Percentiles rank a stretch among this genome's conserved stretches.
Evolutionary conservation across 2,329 filamentous ascomycete genomes (phyloP).

Genomic region (Whalleya microplaca): DNA sequence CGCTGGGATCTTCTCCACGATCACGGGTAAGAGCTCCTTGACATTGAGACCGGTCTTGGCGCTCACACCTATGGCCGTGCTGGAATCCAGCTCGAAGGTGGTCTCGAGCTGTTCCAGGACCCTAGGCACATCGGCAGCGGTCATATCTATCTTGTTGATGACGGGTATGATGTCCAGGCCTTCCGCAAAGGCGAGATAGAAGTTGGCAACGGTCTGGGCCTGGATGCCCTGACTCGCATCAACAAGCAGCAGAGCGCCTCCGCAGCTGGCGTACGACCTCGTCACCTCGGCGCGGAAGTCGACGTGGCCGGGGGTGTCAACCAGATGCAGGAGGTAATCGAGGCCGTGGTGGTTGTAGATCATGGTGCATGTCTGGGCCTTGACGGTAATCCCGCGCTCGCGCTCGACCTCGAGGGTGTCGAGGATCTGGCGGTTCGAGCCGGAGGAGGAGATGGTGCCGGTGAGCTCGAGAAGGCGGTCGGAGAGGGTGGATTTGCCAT

Average conservation of each 20-base stretch:
- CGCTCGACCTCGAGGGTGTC: slow-evolving; percentile 97
- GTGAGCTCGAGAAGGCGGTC: slow-evolving; percentile 93
- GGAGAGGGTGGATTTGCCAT: slow-evolving; percentile 95
- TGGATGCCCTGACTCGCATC: slow-evolving; percentile 97
- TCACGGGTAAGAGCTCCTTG: slow-evolving; percentile 76
- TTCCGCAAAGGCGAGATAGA: slow-evolving; percentile 95
- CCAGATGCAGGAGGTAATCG: slow-evolving; percentile 92
- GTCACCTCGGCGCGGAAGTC: slow-evolving; percentile 97
- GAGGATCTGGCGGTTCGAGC: slow-evolving; percentile 88
- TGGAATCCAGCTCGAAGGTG: slow-evolving; percentile 84
- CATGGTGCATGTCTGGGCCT: slow-evolving; percentile 98
- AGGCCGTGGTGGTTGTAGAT: slow-evolving; percentile 83
- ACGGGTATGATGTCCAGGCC: slow-evolving; percentile 86
- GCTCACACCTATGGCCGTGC: slow-evolving; percentile 73
- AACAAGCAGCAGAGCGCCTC: slow-evolving; percentile 87
- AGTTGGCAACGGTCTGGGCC: slow-evolving; percentile 97
- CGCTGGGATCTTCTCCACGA: slow-evolving; percentile 82
- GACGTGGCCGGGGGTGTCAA: slow-evolving; percentile 96
- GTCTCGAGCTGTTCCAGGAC: slow-evolving; percentile 84
- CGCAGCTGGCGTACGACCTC: slow-evolving; percentile 93
- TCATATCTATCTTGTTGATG: slow-evolving; percentile 95
- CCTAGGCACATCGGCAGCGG: slow-evolving; percentile 82
- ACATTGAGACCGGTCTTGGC: slow-evolving; percentile 95
- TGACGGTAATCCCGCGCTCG: slow-evolving; percentile 96
- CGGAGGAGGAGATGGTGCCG: slow-evolving; percentile 83